Conservation (phyloP, 345 rosid species). For the Raphanus raphanistrum region DNA sequence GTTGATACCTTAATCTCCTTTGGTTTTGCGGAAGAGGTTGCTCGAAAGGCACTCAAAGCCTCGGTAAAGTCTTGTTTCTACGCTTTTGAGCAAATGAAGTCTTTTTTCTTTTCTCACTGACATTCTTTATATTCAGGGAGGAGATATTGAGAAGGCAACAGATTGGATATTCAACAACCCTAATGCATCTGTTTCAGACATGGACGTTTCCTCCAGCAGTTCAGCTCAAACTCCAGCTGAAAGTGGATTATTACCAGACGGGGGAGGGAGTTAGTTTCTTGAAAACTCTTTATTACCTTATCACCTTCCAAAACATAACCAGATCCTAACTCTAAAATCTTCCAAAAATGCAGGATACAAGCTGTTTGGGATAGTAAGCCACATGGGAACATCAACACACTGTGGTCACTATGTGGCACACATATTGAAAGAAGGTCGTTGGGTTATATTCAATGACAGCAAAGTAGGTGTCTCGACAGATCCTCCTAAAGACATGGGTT, state of each 20-base stretch:
- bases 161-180: conserved; percentile 99
- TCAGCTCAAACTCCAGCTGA: conserved; percentile 42
- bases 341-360: conserved; percentile 62
- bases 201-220: conserved; percentile 68
- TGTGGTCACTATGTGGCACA: conserved; percentile 98
- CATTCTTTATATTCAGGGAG: conserved; percentile 48
- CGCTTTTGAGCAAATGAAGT: background rate
- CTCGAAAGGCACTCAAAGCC: conserved; percentile 78
- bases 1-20: conserved; percentile 81
- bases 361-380: conserved; percentile 89
- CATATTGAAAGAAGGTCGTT: conserved; percentile 76
- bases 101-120: background rate
- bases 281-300: background rate
- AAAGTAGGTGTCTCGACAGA: conserved; percentile 85
- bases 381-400: conserved; percentile 91
- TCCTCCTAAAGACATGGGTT: conserved; percentile 98
- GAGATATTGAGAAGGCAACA: conserved; percentile 93
- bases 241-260: conserved; percentile 63
- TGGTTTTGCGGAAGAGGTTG: conserved; percentile 88
- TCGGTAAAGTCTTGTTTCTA: conserved; percentile 47
- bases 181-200: conserved; percentile 65
- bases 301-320: background rate
- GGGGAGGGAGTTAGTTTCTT: conserved; percentile 87
- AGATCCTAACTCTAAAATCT: background rate
- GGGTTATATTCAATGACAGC: conserved; percentile 89